Evolutionary conservation across 495 filamentous ascomycete genomes (phyloP), one percentile per base, ranked within the genome.

Genomic region (Xylaria flabelliformis): DNA sequence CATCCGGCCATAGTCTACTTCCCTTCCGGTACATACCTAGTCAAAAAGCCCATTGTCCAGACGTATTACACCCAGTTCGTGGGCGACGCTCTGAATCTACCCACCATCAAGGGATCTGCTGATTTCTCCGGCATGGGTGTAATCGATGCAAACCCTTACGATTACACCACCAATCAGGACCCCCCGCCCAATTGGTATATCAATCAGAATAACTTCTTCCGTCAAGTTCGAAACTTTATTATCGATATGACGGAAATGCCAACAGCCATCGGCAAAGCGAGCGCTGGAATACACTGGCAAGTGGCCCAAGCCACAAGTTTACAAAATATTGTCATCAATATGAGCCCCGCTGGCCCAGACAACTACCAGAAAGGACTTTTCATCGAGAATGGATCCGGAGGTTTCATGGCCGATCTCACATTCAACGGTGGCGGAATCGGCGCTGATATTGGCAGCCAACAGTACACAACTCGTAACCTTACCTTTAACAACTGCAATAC

Each of bases 151-250:
- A 92, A 99, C 74, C 95, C 95, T 0, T 98, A 99, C 78, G 81
- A 84, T 32, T 74, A 76, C 34, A 68, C 41, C 7, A 65, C 55
- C 46, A 74, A 86, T 36, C 81, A 83, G 9, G 76, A 87, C 39
- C 81, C 84, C 7, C 85, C 86, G 61, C 76, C 70, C 29, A 89
- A 90, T 78, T 89, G 83, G 83, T 97, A 91, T 82, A 94, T 91
- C 74, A 97, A 97, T 81, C 92, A 97, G 82, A 99, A 98, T 89
- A 98, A 99, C 85, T 99, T 99, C 87, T 98, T 94, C 88, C 94
- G 96, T 58, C 92, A 97, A 75, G 85, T 99, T 74, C 93, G 97
- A 80, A 98, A 99, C 84, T 92, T 99, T 75, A 87, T 94, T 76
- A 91, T 99, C 80, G 96, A 99, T 79, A 81, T 95, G 56, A 94